Percentiles rank a stretch among this genome's conserved stretches.
Conservation (phyloP, 164 flowering plant species). For the Aristolochia contorta region DNA sequence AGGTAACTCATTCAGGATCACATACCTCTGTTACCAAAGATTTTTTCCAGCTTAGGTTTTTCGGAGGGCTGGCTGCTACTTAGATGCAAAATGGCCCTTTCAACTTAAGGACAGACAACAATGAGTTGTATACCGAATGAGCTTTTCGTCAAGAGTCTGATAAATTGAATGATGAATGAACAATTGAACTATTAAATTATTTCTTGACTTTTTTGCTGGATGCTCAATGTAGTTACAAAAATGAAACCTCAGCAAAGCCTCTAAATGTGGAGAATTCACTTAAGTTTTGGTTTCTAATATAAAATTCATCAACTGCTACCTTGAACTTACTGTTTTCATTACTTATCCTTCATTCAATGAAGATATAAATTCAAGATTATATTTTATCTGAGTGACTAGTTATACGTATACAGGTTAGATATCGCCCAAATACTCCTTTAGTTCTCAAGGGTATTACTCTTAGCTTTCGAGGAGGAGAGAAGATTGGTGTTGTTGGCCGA, state of each 20-base stretch:
- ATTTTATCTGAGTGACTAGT: background rate
- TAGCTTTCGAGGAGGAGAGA: constrained; percentile 76
- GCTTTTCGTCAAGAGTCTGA: background rate
- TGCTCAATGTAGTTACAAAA: too few relatives aligned
- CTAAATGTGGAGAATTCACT: too few relatives aligned
- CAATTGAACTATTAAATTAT: too few relatives aligned
- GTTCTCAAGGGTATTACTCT: constrained; percentile 74
- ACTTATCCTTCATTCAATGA: background rate
- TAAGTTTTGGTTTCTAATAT: too few relatives aligned
- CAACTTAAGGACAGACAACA: background rate
- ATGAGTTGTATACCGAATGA: background rate
- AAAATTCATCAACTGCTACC: too few relatives aligned
- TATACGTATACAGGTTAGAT: constrained; percentile 51
- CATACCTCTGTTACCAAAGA: background rate
- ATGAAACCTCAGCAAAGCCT: too few relatives aligned
- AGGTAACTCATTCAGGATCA: constrained; percentile 28
- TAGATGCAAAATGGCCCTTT: background rate
- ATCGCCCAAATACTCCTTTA: constrained; percentile 80
- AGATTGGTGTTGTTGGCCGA: constrained; percentile 92
- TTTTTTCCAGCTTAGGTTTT: too few relatives aligned
- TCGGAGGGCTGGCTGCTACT: too few relatives aligned
- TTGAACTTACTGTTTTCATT: background rate
- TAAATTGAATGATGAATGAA: too few relatives aligned
- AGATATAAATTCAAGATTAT: background rate
- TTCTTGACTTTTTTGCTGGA: too few relatives aligned